Conservation (phyloP, 768 basidiomycete genomes). For the Brasilioporus rufonigricans region DNA sequence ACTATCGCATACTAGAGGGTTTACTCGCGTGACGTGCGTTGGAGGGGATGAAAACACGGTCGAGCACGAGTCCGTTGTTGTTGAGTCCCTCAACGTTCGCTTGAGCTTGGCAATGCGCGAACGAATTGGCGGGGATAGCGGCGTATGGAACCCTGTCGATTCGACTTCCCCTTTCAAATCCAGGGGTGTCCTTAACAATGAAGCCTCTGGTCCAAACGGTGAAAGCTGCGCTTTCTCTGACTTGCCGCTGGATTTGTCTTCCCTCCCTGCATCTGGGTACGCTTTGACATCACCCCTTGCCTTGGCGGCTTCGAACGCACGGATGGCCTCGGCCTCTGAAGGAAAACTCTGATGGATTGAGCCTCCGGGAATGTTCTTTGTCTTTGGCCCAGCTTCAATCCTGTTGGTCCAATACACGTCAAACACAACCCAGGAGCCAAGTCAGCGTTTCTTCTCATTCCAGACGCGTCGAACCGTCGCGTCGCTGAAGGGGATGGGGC, state of each 20-base stretch:
- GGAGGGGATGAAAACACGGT: slow-evolving; percentile 23
- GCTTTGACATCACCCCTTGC: slow-evolving; percentile 29
- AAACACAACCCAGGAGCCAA: slow-evolving; percentile 2
- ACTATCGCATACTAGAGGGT: slow-evolving; percentile 20
- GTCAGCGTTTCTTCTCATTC: slow-evolving; percentile 27
- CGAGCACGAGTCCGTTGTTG: slow-evolving; percentile 1
- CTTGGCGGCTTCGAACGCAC: slow-evolving; percentile 29
- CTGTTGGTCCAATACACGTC: slow-evolving; percentile 29
- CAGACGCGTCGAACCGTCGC: slow-evolving; percentile 8
- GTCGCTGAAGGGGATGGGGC: neutral
- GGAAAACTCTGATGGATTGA: slow-evolving; percentile 43
- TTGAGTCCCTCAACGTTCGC: slow-evolving; percentile 8
- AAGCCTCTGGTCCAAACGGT: slow-evolving; percentile 13
- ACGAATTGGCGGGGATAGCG: neutral
- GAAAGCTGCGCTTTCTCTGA: slow-evolving; percentile 12
- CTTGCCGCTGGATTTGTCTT: neutral
- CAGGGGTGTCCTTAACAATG: slow-evolving; percentile 17
- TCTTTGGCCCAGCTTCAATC: slow-evolving; percentile 44
- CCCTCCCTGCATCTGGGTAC: slow-evolving; percentile 2
- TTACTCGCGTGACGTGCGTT: slow-evolving; percentile 21
- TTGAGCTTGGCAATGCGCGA: slow-evolving; percentile 9
- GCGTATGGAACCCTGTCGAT: neutral
- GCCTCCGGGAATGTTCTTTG: slow-evolving; percentile 41
- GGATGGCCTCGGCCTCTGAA: slow-evolving; percentile 41
- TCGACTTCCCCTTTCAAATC: neutral